phyloP scores from a whole-genome alignment of 164 flowering plant species.

The Dillenia turbinata region DNA sequence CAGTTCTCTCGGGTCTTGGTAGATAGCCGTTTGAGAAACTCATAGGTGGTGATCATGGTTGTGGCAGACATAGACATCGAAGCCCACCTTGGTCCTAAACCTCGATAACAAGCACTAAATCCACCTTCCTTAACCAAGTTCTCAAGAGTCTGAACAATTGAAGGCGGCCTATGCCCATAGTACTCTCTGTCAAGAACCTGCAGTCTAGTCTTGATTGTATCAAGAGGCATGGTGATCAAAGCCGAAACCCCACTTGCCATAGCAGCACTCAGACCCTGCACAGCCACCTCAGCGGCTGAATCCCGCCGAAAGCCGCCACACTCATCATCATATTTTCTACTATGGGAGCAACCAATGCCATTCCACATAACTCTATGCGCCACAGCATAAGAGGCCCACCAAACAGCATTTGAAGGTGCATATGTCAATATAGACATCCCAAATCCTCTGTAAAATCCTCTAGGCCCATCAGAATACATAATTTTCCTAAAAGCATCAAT shows the following conservation, averaged over 20 bases:
- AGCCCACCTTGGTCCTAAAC: conserved; percentile 81
- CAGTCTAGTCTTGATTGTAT: conserved; percentile 79
- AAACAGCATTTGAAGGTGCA: conserved; percentile 87
- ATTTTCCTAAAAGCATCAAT: conserved; percentile 71
- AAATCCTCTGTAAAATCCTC: conserved; percentile 80
- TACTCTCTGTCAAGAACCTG: conserved; percentile 79
- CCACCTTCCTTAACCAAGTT: conserved; percentile 73
- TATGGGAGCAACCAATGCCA: conserved; percentile 32
- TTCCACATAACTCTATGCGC: conserved; percentile 61
- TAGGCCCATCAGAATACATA: conserved; percentile 39
- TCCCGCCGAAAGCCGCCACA: conserved; percentile 33
- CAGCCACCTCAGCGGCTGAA: conserved; percentile 49
- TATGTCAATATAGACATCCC: conserved; percentile 80
- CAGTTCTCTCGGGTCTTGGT: conserved; percentile 47
- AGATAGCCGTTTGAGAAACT: conserved; percentile 66
- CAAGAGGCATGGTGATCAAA: conserved; percentile 82
- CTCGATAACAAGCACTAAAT: conserved; percentile 70
- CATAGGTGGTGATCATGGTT: conserved; percentile 87
- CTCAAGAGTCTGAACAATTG: conserved; percentile 45
- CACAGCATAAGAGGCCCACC: conserved; percentile 90
- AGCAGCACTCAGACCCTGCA: conserved; percentile 76
- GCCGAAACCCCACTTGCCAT: conserved; percentile 89
- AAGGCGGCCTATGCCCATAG: conserved; percentile 33
- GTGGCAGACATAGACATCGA: conserved; percentile 83
- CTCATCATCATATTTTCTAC: conserved; percentile 24